Evolutionary conservation across 202 grass and related monocot species (phyloP).

Genomic region (Brachypodium distachyon): DNA sequence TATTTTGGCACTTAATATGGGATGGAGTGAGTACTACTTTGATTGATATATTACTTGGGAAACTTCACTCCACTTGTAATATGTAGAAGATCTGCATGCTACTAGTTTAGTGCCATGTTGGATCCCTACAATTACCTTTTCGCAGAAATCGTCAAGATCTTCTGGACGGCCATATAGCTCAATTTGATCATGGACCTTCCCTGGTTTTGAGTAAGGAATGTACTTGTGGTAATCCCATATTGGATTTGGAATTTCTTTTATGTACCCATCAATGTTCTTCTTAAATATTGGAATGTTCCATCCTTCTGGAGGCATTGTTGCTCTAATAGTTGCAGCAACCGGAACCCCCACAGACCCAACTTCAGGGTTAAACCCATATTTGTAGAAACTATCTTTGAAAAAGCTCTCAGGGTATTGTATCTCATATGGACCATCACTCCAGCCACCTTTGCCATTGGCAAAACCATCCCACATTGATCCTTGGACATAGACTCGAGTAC

Average conservation of each 20-base stretch:
- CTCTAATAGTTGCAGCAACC: constrained; percentile 83
- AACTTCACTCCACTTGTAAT: no score
- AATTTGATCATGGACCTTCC: constrained; percentile 92
- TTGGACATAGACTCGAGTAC: constrained; percentile 78
- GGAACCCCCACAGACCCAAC: constrained; percentile 86
- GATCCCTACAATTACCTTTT: no score
- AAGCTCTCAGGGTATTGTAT: constrained; percentile 92
- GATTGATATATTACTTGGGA: no score
- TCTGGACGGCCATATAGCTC: constrained; percentile 60
- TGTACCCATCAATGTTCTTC: constrained; percentile 56
- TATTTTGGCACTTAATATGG: no score
- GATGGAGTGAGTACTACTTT: no score
- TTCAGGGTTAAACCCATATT: constrained; percentile 93
- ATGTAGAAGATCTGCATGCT: no score
- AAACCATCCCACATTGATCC: constrained; percentile 99
- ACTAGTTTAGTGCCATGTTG: no score
- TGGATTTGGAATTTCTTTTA: constrained; percentile 75
- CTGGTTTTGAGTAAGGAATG: constrained; percentile 88
- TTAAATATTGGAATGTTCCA: constrained; percentile 80
- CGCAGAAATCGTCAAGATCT: constrained; percentile 84
- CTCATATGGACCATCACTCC: constrained; percentile 88
- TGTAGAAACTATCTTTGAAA: constrained; percentile 76
- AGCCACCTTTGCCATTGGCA: constrained; percentile 71
- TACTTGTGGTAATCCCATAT: constrained; percentile 98
- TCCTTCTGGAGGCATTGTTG: constrained; percentile 90